Percentiles rank a stretch among this genome's conserved stretches.
These are phyloP conservation scores for Tetraselmis chui DNA, from an alignment of 139 green algal species.

Conservation along the genomic window DNA sequence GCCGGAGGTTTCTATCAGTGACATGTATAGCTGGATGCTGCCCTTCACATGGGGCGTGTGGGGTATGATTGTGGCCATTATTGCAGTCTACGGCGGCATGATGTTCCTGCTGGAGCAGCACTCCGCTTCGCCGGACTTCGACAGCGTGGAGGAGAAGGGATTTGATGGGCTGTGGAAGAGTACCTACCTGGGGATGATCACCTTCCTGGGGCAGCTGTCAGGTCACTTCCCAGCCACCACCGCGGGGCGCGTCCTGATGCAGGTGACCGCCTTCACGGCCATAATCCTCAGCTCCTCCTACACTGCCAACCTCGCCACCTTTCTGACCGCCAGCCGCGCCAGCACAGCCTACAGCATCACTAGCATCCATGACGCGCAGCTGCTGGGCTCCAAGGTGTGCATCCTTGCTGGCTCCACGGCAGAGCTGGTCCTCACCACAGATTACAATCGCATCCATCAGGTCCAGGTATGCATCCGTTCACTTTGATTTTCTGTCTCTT, in stretches of 20 bases:
- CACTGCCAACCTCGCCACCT: background rate
- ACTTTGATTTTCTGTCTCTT: background rate
- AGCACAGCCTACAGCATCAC: background rate
- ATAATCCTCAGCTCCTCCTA: background rate
- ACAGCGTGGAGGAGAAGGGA: background rate
- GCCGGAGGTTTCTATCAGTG: background rate
- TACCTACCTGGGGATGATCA: background rate
- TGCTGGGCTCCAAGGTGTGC: background rate
- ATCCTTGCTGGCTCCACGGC: background rate
- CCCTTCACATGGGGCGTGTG: background rate
- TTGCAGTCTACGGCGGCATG: background rate
- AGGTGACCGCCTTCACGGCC: background rate
- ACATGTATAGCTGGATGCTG: background rate
- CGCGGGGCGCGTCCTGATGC: background rate
- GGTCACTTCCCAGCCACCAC: background rate
- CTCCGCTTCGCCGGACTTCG: background rate
- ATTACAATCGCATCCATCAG: background rate
- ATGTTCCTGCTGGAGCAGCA: background rate
- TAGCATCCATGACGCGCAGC: background rate
- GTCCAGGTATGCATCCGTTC: background rate
- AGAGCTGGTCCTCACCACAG: background rate
- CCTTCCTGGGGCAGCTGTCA: background rate
- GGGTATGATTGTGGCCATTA: background rate
- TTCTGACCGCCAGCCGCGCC: background rate
- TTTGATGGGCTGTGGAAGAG: background rate